A percentile compares a stretch with the other conserved stretches of the same genome.
Conservation (phyloP, 306 rosid species). For the Corylus americana region DNA sequence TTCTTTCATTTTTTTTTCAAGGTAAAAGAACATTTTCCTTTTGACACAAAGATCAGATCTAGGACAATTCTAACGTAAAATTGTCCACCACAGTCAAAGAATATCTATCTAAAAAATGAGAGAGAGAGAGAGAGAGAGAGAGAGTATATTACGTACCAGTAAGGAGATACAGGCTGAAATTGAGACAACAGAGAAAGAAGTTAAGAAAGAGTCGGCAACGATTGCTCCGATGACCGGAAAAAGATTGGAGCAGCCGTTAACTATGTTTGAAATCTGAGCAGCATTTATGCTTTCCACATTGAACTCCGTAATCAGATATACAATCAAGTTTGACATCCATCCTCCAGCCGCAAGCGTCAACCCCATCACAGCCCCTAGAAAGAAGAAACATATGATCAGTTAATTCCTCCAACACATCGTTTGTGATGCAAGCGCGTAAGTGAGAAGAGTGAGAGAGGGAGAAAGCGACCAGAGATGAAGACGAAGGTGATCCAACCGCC, state of each 20-base stretch:
- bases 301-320: slow-evolving; percentile 42
- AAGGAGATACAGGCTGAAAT: slow-evolving; percentile 31
- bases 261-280: slow-evolving; percentile 42
- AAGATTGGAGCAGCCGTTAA: slow-evolving; percentile 29
- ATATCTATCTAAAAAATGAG: background rate
- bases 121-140: background rate
- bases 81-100: background rate
- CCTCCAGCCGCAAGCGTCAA: slow-evolving; percentile 38
- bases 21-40: no score
- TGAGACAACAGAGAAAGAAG: slow-evolving; percentile 45
- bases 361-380: slow-evolving; percentile 33
- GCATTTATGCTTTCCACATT: slow-evolving; percentile 50
- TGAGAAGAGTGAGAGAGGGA: background rate
- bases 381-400: background rate
- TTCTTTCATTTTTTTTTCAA: no score
- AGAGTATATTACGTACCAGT: slow-evolving; percentile 12
- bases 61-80: background rate
- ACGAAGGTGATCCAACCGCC: slow-evolving; percentile 57
- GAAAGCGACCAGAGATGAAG: slow-evolving; percentile 39
- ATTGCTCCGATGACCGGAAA: slow-evolving; percentile 51
- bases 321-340: slow-evolving; percentile 40
- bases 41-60: no score
- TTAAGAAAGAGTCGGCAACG: slow-evolving; percentile 53
- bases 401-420: no score
- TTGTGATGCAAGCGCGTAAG: no score